Conservation (phyloP, 129 eudicot species). For the Ambrosia trifida region DNA sequence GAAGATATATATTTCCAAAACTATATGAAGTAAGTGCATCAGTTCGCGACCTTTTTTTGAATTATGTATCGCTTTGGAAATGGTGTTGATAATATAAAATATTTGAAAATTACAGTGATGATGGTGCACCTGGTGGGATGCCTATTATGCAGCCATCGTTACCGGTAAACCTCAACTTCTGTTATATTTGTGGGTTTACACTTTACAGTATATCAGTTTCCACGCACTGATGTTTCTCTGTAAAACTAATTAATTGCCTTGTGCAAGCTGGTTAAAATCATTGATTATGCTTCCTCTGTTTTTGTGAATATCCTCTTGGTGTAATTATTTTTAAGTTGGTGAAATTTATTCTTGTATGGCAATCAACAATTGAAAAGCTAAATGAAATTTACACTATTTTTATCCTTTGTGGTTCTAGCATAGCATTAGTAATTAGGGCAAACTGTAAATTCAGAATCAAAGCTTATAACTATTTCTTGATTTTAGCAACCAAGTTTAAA, state of each 20-base stretch:
- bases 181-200: neutral
- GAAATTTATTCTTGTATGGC: neutral
- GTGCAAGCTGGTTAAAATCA: neutral
- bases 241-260: neutral
- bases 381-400: neutral
- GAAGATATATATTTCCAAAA: constrained; percentile 93
- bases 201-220: neutral
- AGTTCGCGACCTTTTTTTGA: neutral
- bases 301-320: neutral
- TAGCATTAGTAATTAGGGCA: neutral
- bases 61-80: neutral
- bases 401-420: neutral
- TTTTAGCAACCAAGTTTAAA: neutral
- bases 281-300: neutral
- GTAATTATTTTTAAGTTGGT: neutral
- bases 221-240: neutral
- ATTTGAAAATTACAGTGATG: constrained; percentile 55
- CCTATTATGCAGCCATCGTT: constrained; percentile 84
- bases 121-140: constrained; percentile 87
- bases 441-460: neutral
- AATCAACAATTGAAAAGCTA: neutral
- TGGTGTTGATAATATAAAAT: constrained; percentile 7
- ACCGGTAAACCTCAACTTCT: constrained; percentile 45
- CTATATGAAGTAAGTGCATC: constrained; percentile 74
- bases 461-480: neutral